Conservation (phyloP, 1,284 basidiomycete species). For the Vanrija sp. region DNA sequence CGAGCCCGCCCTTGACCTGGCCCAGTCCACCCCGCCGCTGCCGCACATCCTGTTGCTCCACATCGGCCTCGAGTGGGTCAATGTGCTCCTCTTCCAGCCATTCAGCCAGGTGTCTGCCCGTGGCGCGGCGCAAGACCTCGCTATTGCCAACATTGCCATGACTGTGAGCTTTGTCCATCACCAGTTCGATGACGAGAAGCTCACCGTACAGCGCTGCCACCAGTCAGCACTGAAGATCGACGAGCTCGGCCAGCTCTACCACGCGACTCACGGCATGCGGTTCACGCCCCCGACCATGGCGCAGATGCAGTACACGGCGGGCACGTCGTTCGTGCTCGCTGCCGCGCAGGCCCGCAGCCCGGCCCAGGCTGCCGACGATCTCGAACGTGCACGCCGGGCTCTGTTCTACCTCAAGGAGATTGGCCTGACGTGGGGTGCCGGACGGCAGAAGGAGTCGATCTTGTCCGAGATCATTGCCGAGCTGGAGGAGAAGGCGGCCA, state of each 20-base stretch:
- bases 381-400: background rate
- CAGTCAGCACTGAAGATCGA: constrained; percentile 62
- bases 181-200: constrained; percentile 41
- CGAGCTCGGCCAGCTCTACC: constrained; percentile 58
- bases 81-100: constrained; percentile 62
- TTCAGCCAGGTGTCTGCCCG: constrained; percentile 48
- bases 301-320: constrained; percentile 63
- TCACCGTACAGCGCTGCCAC: constrained; percentile 54
- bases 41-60: constrained; percentile 64
- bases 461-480: background rate
- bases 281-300: constrained; percentile 62
- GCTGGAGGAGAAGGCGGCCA: too few relatives aligned
- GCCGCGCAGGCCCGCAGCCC: constrained; percentile 7
- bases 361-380: background rate
- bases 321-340: constrained; percentile 48
- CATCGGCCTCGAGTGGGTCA: constrained; percentile 61
- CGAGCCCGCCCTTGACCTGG: constrained; percentile 55
- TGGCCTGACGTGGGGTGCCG: constrained; percentile 10
- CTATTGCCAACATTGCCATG: constrained; percentile 8
- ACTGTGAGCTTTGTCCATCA: constrained; percentile 6
- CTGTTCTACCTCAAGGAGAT: background rate
- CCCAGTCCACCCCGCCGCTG: constrained; percentile 52
- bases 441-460: constrained; percentile 7
- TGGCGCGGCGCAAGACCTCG: background rate
- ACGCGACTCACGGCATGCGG: constrained; percentile 58